A percentile compares a stretch with the other conserved stretches of the same genome.
Evolutionary conservation across 768 basidiomycete species (phyloP).

Genomic region (Asterophora lycoperdoides): DNA sequence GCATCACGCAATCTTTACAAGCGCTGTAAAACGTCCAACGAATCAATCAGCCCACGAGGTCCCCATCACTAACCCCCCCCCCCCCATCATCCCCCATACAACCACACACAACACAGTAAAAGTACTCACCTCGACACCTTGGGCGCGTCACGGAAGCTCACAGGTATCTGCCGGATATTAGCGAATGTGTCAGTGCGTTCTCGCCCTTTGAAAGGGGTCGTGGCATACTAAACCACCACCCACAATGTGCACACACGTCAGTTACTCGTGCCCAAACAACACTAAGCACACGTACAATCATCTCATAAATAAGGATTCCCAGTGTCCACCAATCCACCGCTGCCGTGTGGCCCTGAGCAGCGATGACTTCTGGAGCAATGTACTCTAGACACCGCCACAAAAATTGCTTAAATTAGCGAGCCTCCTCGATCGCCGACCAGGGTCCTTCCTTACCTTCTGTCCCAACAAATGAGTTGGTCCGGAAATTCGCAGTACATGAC

Average conservation of each 20-base stretch:
- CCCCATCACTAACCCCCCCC: conserved; percentile 27
- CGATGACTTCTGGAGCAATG: conserved; percentile 98
- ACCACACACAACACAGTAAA: conserved; percentile 9
- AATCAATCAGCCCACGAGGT: conserved; percentile 6
- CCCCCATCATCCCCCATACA: conserved; percentile 2
- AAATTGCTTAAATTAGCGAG: conserved; percentile 22
- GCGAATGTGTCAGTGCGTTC: conserved; percentile 94
- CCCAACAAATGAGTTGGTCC: conserved; percentile 98
- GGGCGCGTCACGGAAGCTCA: conserved; percentile 82
- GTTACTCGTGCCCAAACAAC: conserved; percentile 30
- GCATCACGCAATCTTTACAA: conserved; percentile 82
- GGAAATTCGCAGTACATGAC: conserved; percentile 95
- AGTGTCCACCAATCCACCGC: conserved; percentile 99
- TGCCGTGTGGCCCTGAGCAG: conserved; percentile 92
- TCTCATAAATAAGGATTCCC: conserved; percentile 97
- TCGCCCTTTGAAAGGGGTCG: conserved; percentile 97
- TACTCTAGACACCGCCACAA: conserved; percentile 63
- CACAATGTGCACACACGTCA: conserved; percentile 32
- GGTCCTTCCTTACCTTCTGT: conserved; percentile 74
- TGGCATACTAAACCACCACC: conserved; percentile 70
- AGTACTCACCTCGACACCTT: conserved; percentile 66
- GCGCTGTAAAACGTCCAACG: conserved; percentile 43
- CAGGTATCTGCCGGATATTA: conserved; percentile 86
- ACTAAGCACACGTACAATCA: conserved; percentile 74
- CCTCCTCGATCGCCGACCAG: conserved; percentile 16